Evolutionary conservation across 1,284 basidiomycete genomes (phyloP).

Genomic region (Lignosus rhinocerotis): DNA sequence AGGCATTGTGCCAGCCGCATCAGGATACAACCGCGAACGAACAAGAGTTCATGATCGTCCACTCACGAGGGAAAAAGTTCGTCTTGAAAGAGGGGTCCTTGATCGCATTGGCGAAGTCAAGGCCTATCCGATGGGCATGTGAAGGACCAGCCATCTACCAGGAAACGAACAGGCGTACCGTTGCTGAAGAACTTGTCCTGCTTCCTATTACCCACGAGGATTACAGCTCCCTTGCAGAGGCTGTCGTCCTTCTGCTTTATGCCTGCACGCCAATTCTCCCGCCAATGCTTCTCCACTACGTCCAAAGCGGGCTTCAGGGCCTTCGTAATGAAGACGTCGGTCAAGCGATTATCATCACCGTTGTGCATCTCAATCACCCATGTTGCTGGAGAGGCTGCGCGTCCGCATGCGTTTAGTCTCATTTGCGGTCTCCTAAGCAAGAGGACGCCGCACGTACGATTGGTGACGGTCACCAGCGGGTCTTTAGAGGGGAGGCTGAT

Average conservation of each 20-base stretch:
- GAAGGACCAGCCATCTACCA: neutral
- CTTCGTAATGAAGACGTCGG: conserved; percentile 56
- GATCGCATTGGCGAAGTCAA: conserved; percentile 68
- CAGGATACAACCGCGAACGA: no score
- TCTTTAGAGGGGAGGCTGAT: conserved; percentile 46
- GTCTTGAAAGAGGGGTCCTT: conserved; percentile 61
- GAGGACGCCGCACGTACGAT: conserved; percentile 45
- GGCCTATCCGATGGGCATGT: conserved; percentile 45
- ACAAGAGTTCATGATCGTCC: neutral
- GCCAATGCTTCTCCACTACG: conserved; percentile 80
- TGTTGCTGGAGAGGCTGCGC: conserved; percentile 54
- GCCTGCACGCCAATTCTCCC: conserved; percentile 49
- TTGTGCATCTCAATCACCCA: conserved; percentile 83
- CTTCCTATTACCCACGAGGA: conserved; percentile 71
- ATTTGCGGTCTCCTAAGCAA: neutral
- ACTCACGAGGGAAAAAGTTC: conserved; percentile 62
- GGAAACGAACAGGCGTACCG: conserved; percentile 44
- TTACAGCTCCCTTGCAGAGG: conserved; percentile 60
- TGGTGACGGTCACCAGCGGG: conserved; percentile 62
- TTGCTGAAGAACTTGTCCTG: conserved; percentile 92
- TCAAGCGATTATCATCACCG: conserved; percentile 74
- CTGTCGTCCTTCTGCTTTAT: conserved; percentile 40
- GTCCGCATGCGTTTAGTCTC: neutral
- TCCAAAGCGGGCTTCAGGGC: conserved; percentile 76
- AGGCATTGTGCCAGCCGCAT: no score